Evolutionary conservation across 345 rosid genomes (phyloP).

Genomic region (Citrus australasica): DNA sequence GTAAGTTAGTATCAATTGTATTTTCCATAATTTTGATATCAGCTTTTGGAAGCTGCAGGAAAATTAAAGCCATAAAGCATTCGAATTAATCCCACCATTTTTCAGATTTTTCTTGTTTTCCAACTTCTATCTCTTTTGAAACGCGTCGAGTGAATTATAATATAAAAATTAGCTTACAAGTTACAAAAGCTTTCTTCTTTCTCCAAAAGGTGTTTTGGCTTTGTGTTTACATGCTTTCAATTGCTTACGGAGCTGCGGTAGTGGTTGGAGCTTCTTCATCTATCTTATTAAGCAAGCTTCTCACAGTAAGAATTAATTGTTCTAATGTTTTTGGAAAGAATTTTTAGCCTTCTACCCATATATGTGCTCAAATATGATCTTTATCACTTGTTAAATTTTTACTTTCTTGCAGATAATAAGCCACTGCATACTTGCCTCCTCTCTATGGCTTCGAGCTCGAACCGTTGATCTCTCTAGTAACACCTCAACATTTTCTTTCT

Average conservation of each 20-base stretch:
- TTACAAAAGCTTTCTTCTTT: neutral
- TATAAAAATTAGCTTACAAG: neutral
- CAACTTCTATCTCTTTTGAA: neutral
- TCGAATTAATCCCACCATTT: neutral
- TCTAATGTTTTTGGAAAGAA: too few species aligned
- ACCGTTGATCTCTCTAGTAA: slow-evolving; percentile 22
- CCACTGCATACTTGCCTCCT: slow-evolving; percentile 20
- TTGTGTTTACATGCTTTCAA: slow-evolving; percentile 25
- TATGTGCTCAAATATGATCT: neutral
- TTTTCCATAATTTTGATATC: neutral
- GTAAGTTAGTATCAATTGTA: neutral
- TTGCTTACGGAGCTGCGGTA: slow-evolving; percentile 31
- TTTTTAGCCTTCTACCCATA: neutral
- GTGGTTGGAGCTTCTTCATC: slow-evolving; percentile 25
- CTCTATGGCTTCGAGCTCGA: slow-evolving; percentile 23
- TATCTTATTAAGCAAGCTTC: slow-evolving; percentile 11
- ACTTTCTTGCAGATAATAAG: slow-evolving; percentile 19
- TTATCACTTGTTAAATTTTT: neutral
- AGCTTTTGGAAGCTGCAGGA: neutral
- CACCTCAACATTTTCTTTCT: slow-evolving; percentile 21
- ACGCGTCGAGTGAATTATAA: neutral
- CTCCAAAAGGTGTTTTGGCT: slow-evolving; percentile 26
- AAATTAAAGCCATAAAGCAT: neutral
- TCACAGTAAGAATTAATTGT: slow-evolving; percentile 10
- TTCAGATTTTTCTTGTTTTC: neutral